phyloP scores from a whole-genome alignment of 768 basidiomycete species.

The Mycena kentingensis region DNA sequence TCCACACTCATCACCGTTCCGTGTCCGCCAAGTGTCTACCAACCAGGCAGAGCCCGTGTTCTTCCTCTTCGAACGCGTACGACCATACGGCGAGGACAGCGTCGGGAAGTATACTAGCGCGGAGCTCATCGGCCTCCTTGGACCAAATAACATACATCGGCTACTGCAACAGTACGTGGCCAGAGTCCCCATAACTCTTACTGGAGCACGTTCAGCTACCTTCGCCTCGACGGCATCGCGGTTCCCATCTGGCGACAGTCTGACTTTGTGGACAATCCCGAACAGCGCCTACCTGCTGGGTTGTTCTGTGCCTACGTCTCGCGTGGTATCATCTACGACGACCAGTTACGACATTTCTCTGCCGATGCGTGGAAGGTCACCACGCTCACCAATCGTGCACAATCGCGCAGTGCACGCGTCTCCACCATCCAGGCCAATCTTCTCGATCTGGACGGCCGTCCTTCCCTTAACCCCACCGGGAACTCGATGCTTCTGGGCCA shows the following conservation, averaged over 20 bases:
- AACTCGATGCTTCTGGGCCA: slow-evolving; percentile 24
- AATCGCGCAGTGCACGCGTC: slow-evolving; percentile 21
- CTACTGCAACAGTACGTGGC: slow-evolving; percentile 20
- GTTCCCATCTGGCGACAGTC: slow-evolving; percentile 22
- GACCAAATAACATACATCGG: slow-evolving; percentile 21
- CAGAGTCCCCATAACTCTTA: neutral
- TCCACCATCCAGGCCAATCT: slow-evolving; percentile 24
- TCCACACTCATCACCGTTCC: slow-evolving; percentile 19
- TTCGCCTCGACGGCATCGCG: slow-evolving; percentile 19
- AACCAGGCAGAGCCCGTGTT: slow-evolving; percentile 21
- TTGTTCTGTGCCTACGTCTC: slow-evolving; percentile 22
- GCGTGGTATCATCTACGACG: slow-evolving; percentile 23
- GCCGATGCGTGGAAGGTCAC: slow-evolving; percentile 23
- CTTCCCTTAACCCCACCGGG: slow-evolving; percentile 23
- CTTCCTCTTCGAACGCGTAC: slow-evolving; percentile 21
- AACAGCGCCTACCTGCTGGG: slow-evolving; percentile 19
- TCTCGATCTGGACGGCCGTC: slow-evolving; percentile 22
- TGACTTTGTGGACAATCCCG: slow-evolving; percentile 20
- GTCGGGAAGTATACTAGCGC: slow-evolving; percentile 24
- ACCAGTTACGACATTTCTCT: slow-evolving; percentile 18
- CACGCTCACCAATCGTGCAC: slow-evolving; percentile 22
- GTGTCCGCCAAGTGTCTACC: slow-evolving; percentile 22
- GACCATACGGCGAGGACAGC: slow-evolving; percentile 21
- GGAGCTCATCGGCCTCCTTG: slow-evolving; percentile 20
- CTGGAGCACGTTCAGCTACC: slow-evolving; percentile 12